A percentile compares a stretch with the other conserved stretches of the same genome.
Conservation (phyloP, 2,329 filamentous ascomycete genomes). For the Xylaria digitata region DNA sequence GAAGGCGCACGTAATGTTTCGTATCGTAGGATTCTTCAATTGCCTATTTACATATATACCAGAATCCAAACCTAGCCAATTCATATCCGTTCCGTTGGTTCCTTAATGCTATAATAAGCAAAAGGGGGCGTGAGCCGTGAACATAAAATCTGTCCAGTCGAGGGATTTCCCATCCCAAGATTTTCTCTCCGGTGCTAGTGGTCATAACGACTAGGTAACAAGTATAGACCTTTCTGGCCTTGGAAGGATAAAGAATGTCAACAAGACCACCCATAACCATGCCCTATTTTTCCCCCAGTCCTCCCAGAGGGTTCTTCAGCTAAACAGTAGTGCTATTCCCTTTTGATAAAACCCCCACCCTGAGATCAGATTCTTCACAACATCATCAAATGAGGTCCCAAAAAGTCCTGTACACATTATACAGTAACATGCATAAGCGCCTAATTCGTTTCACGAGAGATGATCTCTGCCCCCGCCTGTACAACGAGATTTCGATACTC, state of each 20-base stretch:
- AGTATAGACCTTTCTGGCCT: slow-evolving; percentile 20
- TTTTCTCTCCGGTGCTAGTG: slow-evolving; percentile 11
- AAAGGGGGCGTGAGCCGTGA: slow-evolving; percentile 34
- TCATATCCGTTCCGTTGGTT: slow-evolving; percentile 21
- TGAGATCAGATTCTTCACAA: slow-evolving; percentile 17
- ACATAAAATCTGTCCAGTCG: slow-evolving; percentile 34
- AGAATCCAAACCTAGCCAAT: slow-evolving; percentile 29
- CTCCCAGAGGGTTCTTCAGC: slow-evolving; percentile 9
- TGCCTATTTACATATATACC: slow-evolving; percentile 33
- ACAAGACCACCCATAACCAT: slow-evolving; percentile 24
- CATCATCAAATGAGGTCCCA: slow-evolving; percentile 27
- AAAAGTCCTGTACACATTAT: slow-evolving; percentile 42
- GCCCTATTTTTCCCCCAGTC: slow-evolving; percentile 9
- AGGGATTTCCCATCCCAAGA: slow-evolving; percentile 19
- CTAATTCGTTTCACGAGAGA: slow-evolving; percentile 10
- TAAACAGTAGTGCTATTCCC: slow-evolving; percentile 29
- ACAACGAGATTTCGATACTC: slow-evolving; percentile 12
- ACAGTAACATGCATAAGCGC: slow-evolving; percentile 30
- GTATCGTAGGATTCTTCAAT: slow-evolving; percentile 23
- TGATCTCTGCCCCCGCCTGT: slow-evolving; percentile 1
- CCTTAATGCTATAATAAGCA: slow-evolving; percentile 28
- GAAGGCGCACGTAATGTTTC: not conserved
- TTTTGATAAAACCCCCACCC: slow-evolving; percentile 30
- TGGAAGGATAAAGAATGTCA: slow-evolving; percentile 14
- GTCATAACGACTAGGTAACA: slow-evolving; percentile 10